Evolutionary conservation across 1,139 yeast genomes (phyloP).

Genomic region (Ogataea hybrid): DNA sequence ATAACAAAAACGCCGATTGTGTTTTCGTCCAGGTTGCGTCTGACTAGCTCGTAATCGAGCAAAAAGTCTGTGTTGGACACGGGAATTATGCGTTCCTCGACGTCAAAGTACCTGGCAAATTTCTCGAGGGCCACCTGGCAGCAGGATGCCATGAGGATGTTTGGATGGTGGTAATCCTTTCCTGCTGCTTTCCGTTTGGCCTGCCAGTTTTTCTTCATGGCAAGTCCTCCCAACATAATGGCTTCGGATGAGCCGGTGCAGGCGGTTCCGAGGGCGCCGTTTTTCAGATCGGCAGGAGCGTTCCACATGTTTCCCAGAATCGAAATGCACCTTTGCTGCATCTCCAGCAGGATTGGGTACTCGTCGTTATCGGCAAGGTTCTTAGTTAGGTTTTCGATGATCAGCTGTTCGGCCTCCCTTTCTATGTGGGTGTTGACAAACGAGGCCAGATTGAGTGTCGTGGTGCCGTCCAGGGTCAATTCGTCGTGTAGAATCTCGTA

Average conservation of each 20-base stretch:
- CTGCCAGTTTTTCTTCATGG: slow-evolving; percentile 90
- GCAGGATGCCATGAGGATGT: slow-evolving; percentile 91
- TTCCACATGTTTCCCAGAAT: slow-evolving; percentile 82
- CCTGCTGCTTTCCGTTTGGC: slow-evolving; percentile 58
- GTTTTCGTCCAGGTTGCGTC: slow-evolving; percentile 75
- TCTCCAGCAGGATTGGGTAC: slow-evolving; percentile 79
- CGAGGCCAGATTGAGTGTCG: slow-evolving; percentile 81
- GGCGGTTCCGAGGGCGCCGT: slow-evolving; percentile 72
- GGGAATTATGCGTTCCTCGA: slow-evolving; percentile 74
- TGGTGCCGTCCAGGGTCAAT: slow-evolving; percentile 78
- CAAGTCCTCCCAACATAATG: slow-evolving; percentile 88
- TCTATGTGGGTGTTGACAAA: slow-evolving; percentile 78
- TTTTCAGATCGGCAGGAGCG: slow-evolving; percentile 46
- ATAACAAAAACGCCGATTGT: slow-evolving; percentile 91
- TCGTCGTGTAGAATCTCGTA: slow-evolving; percentile 70
- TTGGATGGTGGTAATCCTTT: slow-evolving; percentile 63
- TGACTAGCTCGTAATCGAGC: slow-evolving; percentile 58
- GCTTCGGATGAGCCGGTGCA: slow-evolving; percentile 96
- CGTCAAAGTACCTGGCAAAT: slow-evolving; percentile 92
- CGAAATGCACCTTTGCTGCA: slow-evolving; percentile 79
- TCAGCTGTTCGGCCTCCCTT: slow-evolving; percentile 49
- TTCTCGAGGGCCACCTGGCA: slow-evolving; percentile 95
- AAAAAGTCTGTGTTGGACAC: slow-evolving; percentile 63
- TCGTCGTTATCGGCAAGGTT: slow-evolving; percentile 93
- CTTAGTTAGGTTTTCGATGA: slow-evolving; percentile 72